Conservation (phyloP, 2,329 filamentous ascomycete species). For the Fusarium globosum region DNA sequence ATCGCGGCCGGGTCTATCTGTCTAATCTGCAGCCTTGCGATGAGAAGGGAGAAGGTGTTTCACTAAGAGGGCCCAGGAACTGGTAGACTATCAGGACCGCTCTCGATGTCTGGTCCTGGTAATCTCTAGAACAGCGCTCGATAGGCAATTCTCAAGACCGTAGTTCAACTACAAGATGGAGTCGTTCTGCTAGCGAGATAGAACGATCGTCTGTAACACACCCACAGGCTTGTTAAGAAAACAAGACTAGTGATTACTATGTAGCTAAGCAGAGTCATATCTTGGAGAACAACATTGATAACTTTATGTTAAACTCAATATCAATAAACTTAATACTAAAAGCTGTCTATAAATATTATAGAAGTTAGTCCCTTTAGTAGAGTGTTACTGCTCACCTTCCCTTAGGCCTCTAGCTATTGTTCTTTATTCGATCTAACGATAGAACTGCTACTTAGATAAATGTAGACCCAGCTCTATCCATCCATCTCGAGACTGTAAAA, state of each 20-base stretch:
- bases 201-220: background rate
- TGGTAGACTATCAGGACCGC: background rate
- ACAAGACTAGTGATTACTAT: background rate
- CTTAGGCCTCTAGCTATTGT: background rate
- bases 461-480: too few relatives aligned
- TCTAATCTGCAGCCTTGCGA: background rate
- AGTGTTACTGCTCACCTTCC: too few relatives aligned
- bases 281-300: too few relatives aligned
- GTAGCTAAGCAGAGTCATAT: too few relatives aligned
- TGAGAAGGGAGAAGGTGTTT: constrained; percentile 16
- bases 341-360: too few relatives aligned
- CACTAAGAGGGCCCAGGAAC: accelerated
- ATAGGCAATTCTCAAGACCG: accelerated
- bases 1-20: constrained; percentile 18
- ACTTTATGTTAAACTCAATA: too few relatives aligned
- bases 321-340: too few relatives aligned
- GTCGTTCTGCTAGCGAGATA: too few relatives aligned
- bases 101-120: accelerated
- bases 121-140: too few relatives aligned
- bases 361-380: background rate
- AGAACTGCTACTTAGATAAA: too few relatives aligned
- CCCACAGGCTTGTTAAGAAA: too few relatives aligned
- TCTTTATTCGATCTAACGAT: background rate
- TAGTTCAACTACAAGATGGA: accelerated
- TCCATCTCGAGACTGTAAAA: too few relatives aligned